Conservation (phyloP, 805 yeast species). For the Yarrowia sp. region DNA sequence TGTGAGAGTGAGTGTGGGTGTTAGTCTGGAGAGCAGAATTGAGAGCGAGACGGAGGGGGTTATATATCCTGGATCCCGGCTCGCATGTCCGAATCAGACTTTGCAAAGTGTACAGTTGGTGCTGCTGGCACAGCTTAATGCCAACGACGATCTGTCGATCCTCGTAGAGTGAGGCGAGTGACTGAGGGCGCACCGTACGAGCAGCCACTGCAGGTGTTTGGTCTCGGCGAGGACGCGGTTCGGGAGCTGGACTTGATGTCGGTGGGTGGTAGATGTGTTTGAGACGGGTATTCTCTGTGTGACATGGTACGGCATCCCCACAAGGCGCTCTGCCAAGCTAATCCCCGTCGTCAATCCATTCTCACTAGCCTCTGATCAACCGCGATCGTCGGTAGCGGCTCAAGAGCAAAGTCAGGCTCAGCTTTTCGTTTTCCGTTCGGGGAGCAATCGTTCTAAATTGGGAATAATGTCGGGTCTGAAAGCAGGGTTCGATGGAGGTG, state of each 20-base stretch:
- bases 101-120: not conserved
- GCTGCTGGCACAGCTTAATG: not conserved
- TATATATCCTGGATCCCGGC: not conserved
- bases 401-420: not conserved
- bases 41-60: not conserved
- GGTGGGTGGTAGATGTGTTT: too few relatives aligned
- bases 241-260: too few relatives aligned
- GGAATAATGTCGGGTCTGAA: not conserved
- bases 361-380: constrained; percentile 14
- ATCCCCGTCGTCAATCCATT: not conserved
- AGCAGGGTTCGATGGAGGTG: not conserved
- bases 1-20: constrained; percentile 17
- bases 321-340: too few relatives aligned
- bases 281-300: too few relatives aligned
- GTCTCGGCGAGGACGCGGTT: too few relatives aligned
- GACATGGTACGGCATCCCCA: too few relatives aligned
- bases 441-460: constrained; percentile 18
- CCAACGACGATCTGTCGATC: constrained; percentile 8
- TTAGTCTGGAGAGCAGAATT: not conserved
- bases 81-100: not conserved
- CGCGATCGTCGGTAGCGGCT: constrained; percentile 17
- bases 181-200: not conserved
- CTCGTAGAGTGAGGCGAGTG: constrained; percentile 5
- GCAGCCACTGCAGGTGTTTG: not conserved
- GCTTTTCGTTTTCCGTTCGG: not conserved